Evolutionary conservation across 2,329 filamentous ascomycete genomes (phyloP).

Genomic region (Aspergillus quadricinctus): DNA sequence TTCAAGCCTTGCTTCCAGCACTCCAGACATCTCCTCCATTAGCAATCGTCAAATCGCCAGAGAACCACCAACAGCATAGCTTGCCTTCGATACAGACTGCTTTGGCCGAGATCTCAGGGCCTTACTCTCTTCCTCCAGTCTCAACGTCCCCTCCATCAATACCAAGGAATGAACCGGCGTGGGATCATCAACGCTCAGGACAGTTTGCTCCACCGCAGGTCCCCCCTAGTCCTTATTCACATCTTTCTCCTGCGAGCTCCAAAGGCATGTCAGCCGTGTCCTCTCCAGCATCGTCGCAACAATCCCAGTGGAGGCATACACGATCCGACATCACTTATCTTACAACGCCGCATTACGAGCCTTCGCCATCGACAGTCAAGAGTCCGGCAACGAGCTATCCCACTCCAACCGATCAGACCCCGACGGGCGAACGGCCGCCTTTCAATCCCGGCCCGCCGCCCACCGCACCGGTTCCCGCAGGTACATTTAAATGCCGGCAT

Average conservation of each 20-base stretch:
- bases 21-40: slow-evolving; percentile 36
- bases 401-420: slow-evolving; percentile 36
- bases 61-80: slow-evolving; percentile 26
- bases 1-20: slow-evolving; percentile 34
- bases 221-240: slow-evolving; percentile 32
- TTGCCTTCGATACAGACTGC: slow-evolving; percentile 41
- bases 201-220: slow-evolving; percentile 27
- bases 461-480: slow-evolving; percentile 24
- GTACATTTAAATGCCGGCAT: slow-evolving; percentile 50
- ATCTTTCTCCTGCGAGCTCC: slow-evolving; percentile 36
- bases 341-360: slow-evolving; percentile 24
- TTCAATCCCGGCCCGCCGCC: slow-evolving; percentile 19
- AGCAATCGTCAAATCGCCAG: slow-evolving; percentile 29
- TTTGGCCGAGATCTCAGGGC: slow-evolving; percentile 14
- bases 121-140: slow-evolving; percentile 20
- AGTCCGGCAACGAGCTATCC: slow-evolving; percentile 37
- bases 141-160: slow-evolving; percentile 22
- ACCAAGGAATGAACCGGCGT: slow-evolving; percentile 23
- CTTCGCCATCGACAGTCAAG: slow-evolving; percentile 25
- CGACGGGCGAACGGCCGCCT: slow-evolving; percentile 19
- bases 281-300: slow-evolving; percentile 29
- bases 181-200: slow-evolving; percentile 28
- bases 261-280: slow-evolving; percentile 34
- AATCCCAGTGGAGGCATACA: slow-evolving; percentile 25
- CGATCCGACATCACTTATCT: slow-evolving; percentile 25